phyloP scores from a whole-genome alignment of 768 basidiomycete species.

The Candolleomyces aberdarensis region DNA sequence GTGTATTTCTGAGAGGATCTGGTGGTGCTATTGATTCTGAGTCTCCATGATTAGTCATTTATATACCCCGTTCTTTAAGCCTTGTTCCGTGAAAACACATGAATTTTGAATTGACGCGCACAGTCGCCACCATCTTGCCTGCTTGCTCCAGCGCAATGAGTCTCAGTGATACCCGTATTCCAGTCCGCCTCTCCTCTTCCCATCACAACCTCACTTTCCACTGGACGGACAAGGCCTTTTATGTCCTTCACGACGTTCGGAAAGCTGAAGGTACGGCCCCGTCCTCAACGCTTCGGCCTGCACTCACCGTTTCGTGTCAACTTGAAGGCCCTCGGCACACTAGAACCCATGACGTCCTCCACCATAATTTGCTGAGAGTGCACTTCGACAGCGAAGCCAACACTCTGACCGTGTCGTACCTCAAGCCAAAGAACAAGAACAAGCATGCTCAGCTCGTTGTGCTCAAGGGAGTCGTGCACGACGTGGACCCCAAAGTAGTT shows the following conservation, averaged over 20 bases:
- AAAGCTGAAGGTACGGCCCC: constrained; percentile 6
- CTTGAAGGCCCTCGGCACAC: background rate
- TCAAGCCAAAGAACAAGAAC: constrained; percentile 40
- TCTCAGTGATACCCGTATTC: constrained; percentile 2
- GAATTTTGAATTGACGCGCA: too few species aligned
- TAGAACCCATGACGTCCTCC: constrained; percentile 32
- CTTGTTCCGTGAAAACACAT: too few species aligned
- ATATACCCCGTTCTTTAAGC: background rate
- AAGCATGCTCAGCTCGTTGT: constrained; percentile 37
- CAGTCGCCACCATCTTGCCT: too few species aligned
- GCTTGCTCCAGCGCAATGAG: background rate
- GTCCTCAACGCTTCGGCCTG: too few species aligned
- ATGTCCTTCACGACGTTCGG: constrained; percentile 5
- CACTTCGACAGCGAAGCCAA: constrained; percentile 29
- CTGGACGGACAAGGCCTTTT: constrained; percentile 7
- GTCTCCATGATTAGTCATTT: background rate
- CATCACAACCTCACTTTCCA: constrained; percentile 8
- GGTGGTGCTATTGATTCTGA: background rate
- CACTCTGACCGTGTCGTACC: constrained; percentile 47
- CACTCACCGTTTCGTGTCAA: background rate
- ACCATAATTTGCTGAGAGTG: constrained; percentile 55
- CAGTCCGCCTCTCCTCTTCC: constrained; percentile 6
- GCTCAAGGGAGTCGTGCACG: constrained; percentile 30
- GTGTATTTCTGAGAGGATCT: background rate
- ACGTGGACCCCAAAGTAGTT: constrained; percentile 31